Evolutionary conservation across 2,329 filamentous ascomycete genomes (phyloP).

Genomic region (Aureobasidium sp.): DNA sequence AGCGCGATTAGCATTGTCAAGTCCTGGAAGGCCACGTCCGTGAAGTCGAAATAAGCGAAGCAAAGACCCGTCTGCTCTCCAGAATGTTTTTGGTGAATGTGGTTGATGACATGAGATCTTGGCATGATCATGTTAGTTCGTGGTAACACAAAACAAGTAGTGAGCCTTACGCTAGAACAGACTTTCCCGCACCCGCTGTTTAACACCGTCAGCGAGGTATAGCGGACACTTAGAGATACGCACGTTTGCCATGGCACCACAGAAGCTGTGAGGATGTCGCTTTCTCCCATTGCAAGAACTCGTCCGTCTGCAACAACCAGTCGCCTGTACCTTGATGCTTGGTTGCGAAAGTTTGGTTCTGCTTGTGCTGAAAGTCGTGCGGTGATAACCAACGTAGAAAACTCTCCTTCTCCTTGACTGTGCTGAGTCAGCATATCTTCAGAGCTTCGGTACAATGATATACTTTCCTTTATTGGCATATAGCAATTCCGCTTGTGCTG

Average conservation of each 20-base stretch:
- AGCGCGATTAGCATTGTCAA: background rate
- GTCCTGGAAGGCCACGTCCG: background rate
- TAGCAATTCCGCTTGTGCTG: background rate
- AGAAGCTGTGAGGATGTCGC: background rate
- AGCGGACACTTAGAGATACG: background rate
- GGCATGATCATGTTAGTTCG: background rate
- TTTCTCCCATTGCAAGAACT: background rate
- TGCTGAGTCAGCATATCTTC: background rate
- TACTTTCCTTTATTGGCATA: background rate
- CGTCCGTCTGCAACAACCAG: background rate
- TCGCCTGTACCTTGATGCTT: background rate
- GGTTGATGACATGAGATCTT: background rate
- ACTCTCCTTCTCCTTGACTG: background rate
- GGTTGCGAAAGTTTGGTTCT: background rate
- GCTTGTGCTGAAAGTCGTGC: background rate
- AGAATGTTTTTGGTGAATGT: background rate
- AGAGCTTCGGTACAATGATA: no score
- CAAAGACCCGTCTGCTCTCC: background rate
- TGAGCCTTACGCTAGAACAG: background rate
- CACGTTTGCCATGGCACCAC: constrained; percentile 2
- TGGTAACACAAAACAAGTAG: background rate
- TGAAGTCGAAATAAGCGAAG: background rate
- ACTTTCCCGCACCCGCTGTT: background rate
- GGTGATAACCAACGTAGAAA: background rate
- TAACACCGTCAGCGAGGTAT: background rate